Conservation (phyloP, 495 filamentous ascomycete genomes). For the Physcia stellaris region DNA sequence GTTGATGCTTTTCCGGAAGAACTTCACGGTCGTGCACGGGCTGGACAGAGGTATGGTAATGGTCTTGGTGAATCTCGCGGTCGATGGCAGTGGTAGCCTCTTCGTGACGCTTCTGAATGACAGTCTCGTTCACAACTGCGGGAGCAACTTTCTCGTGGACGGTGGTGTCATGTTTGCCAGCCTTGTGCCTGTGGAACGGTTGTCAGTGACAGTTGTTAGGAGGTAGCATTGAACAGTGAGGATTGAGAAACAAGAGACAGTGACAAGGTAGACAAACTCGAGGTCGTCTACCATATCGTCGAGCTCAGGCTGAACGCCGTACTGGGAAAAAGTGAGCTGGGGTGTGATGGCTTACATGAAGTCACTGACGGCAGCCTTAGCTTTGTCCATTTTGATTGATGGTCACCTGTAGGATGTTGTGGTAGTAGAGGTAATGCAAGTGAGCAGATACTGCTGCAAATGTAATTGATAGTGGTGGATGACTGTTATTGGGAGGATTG, state of each 20-base stretch:
- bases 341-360: slow-evolving; percentile 27
- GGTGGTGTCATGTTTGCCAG: slow-evolving; percentile 47
- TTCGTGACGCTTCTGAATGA: slow-evolving; percentile 38
- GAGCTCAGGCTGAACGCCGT: slow-evolving; percentile 7
- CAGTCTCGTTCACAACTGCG: slow-evolving; percentile 41
- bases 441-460: too few species aligned
- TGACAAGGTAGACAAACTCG: slow-evolving; percentile 7
- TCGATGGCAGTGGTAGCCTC: slow-evolving; percentile 43
- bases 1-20: slow-evolving; percentile 33
- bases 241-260: background rate
- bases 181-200: slow-evolving; percentile 22
- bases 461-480: background rate
- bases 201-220: slow-evolving; percentile 1
- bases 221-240: background rate
- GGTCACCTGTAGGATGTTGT: background rate
- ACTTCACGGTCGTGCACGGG: slow-evolving; percentile 33
- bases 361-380: slow-evolving; percentile 37
- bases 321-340: slow-evolving; percentile 12
- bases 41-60: slow-evolving; percentile 42
- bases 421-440: background rate
- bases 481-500: slow-evolving; percentile 7
- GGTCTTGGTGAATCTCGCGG: slow-evolving; percentile 47
- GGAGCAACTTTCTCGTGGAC: slow-evolving; percentile 47
- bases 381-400: slow-evolving; percentile 34
- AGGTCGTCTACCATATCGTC: slow-evolving; percentile 3